phyloP scores from a whole-genome alignment of 345 rosid species.

The Hibiscus tridactylites region DNA sequence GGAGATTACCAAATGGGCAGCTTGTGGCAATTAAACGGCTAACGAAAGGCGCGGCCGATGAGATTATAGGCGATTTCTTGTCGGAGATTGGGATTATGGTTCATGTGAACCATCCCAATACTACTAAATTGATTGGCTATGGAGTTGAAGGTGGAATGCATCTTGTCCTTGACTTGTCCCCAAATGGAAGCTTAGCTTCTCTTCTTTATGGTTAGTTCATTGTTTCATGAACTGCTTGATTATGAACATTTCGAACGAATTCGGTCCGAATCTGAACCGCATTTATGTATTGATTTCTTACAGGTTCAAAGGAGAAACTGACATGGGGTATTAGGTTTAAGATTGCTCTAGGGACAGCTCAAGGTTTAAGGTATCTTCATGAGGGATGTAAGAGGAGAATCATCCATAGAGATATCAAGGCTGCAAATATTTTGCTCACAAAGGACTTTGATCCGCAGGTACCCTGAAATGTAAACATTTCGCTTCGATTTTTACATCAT shows the following conservation, averaged over 20 bases:
- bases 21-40: constrained; percentile 72
- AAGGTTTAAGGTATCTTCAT: constrained; percentile 65
- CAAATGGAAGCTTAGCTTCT: constrained; percentile 82
- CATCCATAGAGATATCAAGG: constrained; percentile 73
- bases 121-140: constrained; percentile 77
- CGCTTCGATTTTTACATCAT: background rate
- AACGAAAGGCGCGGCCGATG: constrained; percentile 58
- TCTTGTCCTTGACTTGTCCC: constrained; percentile 82
- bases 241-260: background rate
- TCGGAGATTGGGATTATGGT: constrained; percentile 96
- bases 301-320: constrained; percentile 52
- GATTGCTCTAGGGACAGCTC: constrained; percentile 57
- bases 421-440: constrained; percentile 71
- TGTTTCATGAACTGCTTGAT: background rate
- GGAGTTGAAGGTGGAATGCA: constrained; percentile 94
- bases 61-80: constrained; percentile 56
- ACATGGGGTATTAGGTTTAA: constrained; percentile 54
- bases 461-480: background rate
- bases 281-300: background rate
- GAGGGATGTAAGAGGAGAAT: constrained; percentile 67
- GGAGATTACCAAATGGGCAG: constrained; percentile 44
- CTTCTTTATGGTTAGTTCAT: constrained; percentile 57
- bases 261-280: background rate
- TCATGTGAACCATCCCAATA: constrained; percentile 81
- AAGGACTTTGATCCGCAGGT: constrained; percentile 72